Conservation (phyloP, 495 filamentous ascomycete genomes). For the Pyrenula aspistea region DNA sequence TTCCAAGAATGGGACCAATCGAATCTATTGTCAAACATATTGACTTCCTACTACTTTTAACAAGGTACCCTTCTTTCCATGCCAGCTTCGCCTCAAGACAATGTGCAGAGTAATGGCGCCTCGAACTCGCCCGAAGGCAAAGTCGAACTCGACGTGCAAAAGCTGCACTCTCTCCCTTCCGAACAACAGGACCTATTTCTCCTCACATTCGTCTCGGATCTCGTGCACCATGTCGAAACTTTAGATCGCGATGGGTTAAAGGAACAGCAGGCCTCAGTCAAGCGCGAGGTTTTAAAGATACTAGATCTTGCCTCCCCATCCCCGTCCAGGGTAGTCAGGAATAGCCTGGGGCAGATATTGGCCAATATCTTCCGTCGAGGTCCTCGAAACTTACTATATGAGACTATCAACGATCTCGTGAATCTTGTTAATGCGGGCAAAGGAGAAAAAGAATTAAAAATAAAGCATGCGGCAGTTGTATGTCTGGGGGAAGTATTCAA, state of each 20-base stretch:
- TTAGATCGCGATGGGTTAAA: slow-evolving; percentile 69
- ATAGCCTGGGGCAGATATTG: slow-evolving; percentile 75
- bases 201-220: slow-evolving; percentile 73
- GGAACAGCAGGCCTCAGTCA: slow-evolving; percentile 76
- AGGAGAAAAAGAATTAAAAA: slow-evolving; percentile 60
- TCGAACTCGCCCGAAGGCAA: not conserved
- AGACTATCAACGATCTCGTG: slow-evolving; percentile 82
- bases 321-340: slow-evolving; percentile 79
- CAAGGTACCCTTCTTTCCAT: slow-evolving; percentile 1
- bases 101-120: not conserved
- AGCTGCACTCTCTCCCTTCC: slow-evolving; percentile 78
- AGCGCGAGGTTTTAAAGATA: slow-evolving; percentile 83
- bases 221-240: slow-evolving; percentile 66
- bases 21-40: no score
- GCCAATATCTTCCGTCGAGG: slow-evolving; percentile 76
- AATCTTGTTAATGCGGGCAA: slow-evolving; percentile 67
- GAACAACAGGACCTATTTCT: slow-evolving; percentile 95
- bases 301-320: slow-evolving; percentile 75
- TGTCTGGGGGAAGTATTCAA: slow-evolving; percentile 85
- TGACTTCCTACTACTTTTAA: no score
- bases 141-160: slow-evolving; percentile 67
- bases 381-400: slow-evolving; percentile 83
- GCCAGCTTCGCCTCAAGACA: not conserved
- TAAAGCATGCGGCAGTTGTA: slow-evolving; percentile 77
- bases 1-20: no score